A percentile compares a stretch with the other conserved stretches of the same genome.
Conservation (phyloP, 768 basidiomycete species). For the Boletales sp. region DNA sequence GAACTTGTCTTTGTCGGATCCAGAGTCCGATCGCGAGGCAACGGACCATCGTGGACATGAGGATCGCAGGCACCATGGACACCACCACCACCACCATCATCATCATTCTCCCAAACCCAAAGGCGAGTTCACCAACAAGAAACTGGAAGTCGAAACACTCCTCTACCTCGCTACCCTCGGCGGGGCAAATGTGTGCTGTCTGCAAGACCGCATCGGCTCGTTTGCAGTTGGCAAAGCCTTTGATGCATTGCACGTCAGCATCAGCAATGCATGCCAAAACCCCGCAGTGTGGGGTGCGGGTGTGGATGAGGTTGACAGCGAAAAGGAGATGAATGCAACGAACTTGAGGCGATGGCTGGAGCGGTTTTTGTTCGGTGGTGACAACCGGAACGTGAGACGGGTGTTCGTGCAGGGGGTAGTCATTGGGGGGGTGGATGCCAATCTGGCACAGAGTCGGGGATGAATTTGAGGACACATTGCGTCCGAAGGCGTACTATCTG, state of each 20-base stretch:
- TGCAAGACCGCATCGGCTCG: constrained; percentile 68
- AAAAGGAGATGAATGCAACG: constrained; percentile 12
- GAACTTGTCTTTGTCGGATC: no score
- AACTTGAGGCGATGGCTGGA: constrained; percentile 61
- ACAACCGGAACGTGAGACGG: constrained; percentile 72
- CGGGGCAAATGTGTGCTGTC: constrained; percentile 78
- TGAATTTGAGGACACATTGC: not conserved
- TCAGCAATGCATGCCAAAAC: constrained; percentile 50
- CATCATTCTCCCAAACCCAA: constrained; percentile 1
- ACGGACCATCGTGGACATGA: no score
- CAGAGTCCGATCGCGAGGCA: no score
- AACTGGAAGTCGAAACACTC: constrained; percentile 69
- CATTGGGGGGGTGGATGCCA: constrained; percentile 54
- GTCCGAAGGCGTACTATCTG: no score
- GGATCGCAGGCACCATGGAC: no score
- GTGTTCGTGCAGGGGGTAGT: constrained; percentile 80
- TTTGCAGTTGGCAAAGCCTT: constrained; percentile 83
- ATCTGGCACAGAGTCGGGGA: not conserved
- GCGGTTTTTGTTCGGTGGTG: constrained; percentile 80
- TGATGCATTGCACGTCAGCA: constrained; percentile 77
- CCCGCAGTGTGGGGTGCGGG: constrained; percentile 49
- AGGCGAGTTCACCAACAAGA: constrained; percentile 47
- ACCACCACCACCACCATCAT: no score
- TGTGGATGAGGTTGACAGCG: constrained; percentile 6
- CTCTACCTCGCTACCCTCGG: constrained; percentile 91